Conservation (phyloP, 768 basidiomycete genomes). For the Holtermannia corniformis region DNA sequence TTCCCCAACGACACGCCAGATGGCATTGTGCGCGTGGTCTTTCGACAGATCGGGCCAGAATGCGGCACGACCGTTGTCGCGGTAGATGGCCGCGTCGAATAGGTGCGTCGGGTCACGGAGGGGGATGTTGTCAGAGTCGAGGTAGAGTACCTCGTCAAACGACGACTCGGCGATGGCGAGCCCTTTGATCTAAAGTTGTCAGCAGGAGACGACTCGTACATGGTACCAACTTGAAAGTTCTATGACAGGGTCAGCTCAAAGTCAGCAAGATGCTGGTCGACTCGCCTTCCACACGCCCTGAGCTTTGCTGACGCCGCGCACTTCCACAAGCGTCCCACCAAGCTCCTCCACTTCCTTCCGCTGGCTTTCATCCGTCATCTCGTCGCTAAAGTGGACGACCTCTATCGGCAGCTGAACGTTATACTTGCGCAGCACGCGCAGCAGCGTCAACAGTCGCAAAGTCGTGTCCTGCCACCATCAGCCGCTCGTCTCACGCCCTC, state of each 20-base stretch:
- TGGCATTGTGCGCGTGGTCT: constrained; percentile 44
- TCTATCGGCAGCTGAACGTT: constrained; percentile 42
- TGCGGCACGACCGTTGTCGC: constrained; percentile 30
- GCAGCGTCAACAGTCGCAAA: constrained; percentile 34
- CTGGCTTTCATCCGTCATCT: constrained; percentile 29
- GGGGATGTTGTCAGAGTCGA: constrained; percentile 25
- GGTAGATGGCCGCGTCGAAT: constrained; percentile 40
- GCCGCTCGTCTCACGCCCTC: neutral
- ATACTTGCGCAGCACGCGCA: constrained; percentile 39
- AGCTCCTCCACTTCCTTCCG: constrained; percentile 33
- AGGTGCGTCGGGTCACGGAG: constrained; percentile 29
- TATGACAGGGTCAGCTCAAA: too few relatives aligned
- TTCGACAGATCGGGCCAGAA: constrained; percentile 47
- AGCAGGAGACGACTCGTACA: too few relatives aligned
- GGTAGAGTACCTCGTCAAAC: constrained; percentile 43
- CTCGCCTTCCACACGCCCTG: constrained; percentile 31
- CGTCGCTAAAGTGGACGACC: constrained; percentile 43
- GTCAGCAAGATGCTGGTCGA: neutral
- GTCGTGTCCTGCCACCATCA: constrained; percentile 38
- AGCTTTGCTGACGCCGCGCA: constrained; percentile 17
- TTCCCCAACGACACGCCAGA: constrained; percentile 43
- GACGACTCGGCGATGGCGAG: constrained; percentile 38
- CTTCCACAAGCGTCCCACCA: constrained; percentile 36
- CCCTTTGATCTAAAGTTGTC: constrained; percentile 35
- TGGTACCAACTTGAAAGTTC: too few relatives aligned